Evolutionary conservation across 1,139 yeast genomes (phyloP).

Genomic region (Geotrichum histeridarum): DNA sequence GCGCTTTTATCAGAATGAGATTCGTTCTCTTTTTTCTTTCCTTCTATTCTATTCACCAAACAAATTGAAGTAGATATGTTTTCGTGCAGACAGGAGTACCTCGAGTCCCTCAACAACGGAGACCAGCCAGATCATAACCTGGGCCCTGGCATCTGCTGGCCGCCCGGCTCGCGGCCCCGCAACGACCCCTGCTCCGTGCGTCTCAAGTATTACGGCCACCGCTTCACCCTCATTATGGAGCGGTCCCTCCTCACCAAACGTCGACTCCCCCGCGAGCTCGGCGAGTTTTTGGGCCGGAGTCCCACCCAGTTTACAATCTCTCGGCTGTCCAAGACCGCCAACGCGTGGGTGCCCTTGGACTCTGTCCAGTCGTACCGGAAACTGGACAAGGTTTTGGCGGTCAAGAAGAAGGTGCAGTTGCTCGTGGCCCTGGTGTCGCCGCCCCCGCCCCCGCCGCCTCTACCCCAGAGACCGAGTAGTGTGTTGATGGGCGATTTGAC

Average conservation of each 20-base stretch:
- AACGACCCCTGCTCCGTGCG: background rate
- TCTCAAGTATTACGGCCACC: constrained; percentile 1
- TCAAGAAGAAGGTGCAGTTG: background rate
- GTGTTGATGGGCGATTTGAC: too few species aligned
- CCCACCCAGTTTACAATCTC: background rate
- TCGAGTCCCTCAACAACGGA: too few species aligned
- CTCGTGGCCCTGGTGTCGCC: background rate
- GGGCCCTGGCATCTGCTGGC: too few species aligned
- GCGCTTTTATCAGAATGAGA: too few species aligned
- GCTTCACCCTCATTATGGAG: background rate
- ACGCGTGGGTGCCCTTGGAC: background rate
- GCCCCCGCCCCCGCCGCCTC: background rate
- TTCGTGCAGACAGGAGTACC: too few species aligned
- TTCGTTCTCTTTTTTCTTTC: background rate
- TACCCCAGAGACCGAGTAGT: background rate
- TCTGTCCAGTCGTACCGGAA: background rate
- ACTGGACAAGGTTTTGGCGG: background rate
- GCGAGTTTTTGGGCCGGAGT: background rate
- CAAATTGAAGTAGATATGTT: background rate
- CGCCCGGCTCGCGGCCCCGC: too few species aligned
- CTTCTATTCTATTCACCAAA: background rate
- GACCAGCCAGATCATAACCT: too few species aligned
- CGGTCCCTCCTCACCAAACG: background rate
- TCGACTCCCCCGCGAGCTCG: background rate
- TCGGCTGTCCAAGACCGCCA: background rate